Conservation (phyloP, 345 rosid species). For the Cardamine chenopodiifolia region DNA sequence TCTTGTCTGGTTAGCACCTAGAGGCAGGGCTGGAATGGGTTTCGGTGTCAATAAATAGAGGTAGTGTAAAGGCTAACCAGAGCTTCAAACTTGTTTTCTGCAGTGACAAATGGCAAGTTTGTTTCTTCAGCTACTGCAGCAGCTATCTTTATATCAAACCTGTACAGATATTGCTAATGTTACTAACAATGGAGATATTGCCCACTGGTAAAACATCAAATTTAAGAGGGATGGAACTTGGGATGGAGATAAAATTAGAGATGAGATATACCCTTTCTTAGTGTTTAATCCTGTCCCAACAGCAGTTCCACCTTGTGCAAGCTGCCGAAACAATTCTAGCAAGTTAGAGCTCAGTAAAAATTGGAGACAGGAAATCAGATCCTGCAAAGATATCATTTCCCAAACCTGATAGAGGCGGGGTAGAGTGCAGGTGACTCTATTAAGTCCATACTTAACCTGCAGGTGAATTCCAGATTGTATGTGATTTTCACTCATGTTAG, state of each 20-base stretch:
- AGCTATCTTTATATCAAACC: constrained; percentile 94
- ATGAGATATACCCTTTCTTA: constrained; percentile 77
- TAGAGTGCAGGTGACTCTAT: constrained; percentile 67
- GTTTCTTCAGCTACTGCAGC: constrained; percentile 94
- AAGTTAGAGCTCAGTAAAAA: constrained; percentile 45
- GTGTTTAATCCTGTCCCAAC: constrained; percentile 98
- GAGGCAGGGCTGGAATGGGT: not conserved
- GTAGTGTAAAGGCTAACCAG: constrained; percentile 60
- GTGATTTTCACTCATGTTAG: constrained; percentile 11
- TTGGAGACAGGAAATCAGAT: constrained; percentile 12
- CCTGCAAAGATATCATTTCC: constrained; percentile 20
- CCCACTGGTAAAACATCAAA: not conserved
- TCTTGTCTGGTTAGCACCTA: constrained; percentile 10
- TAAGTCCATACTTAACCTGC: constrained; percentile 89
- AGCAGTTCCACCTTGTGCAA: constrained; percentile 99
- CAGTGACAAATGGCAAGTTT: constrained; percentile 81
- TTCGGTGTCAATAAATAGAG: not conserved
- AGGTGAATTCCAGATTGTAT: constrained; percentile 7
- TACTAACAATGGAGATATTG: constrained; percentile 19
- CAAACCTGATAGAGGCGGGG: constrained; percentile 91
- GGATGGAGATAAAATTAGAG: not conserved
- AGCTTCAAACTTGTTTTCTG: constrained; percentile 98
- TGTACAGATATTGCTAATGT: constrained; percentile 37
- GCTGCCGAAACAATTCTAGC: constrained; percentile 56
- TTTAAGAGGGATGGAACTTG: constrained; percentile 9